Base-by-base conservation (phyloP, 2,329 filamentous ascomycete species). In the Colletotrichum costaricense region DNA sequence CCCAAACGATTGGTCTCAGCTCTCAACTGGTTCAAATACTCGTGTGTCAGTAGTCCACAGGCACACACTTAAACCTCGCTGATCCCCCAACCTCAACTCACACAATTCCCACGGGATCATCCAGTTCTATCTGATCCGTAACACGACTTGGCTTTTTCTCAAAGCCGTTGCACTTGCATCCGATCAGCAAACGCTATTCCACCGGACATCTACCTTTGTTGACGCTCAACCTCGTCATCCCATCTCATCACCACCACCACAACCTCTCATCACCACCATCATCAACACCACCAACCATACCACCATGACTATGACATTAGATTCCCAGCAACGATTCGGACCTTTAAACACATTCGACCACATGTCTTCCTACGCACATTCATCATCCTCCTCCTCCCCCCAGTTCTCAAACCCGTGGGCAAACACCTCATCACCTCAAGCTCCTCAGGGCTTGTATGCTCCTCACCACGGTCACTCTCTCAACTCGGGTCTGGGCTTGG, bases 301-400 rank as follows among this genome's bases (percentile, higher is more conserved):
- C 77, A 91, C 84, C 84, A 98, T 98, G 95, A 97, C 95, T 86
- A 97, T 98, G 95, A 94, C 95, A 84, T 91, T 98, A 87, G 95
- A 98, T 86, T 91, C 92, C 80, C 95, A 96, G 86, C 94, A 92
- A 87, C 91, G 91, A 83, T 94, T 93, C 86, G 94, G 90, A 80
- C 90, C 89, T 82, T 84, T 97, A 86, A 91, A 58, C 58, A 69
- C 91, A 83, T 97, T 96, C 87, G 94, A 96, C 82, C 88, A 91
- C 82, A 92, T 95, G 88, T 91, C 93, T 82, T 83, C 85, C 78
- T 95, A 94, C 84, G 84, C 86, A 73, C 82, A 82, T 77, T 75
- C 80, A 74, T 75, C 80, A 74, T 82, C 88, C 79, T 81, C 88
- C 86, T 81, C 88, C 86, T 81, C 88, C 85, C 91, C 93, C 76